These are phyloP conservation scores for Arctium minus DNA, from an alignment of 129 eudicot species.

Conservation along the genomic window DNA sequence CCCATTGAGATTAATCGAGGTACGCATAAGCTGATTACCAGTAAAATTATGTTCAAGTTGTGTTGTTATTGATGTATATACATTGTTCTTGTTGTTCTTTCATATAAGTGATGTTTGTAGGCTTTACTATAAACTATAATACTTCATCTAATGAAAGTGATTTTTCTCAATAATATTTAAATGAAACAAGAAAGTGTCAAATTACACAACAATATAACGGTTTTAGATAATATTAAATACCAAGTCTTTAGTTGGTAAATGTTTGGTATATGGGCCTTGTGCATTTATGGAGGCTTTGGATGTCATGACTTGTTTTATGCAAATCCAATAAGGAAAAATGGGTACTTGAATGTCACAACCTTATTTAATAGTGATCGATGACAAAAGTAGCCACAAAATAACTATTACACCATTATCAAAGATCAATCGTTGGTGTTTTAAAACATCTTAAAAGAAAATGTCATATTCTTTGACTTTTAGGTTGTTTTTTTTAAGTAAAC, in stretches of 20 bases:
- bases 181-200: neutral
- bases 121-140: too few relatives aligned
- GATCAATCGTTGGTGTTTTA: neutral
- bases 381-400: neutral
- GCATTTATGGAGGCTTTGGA: conserved; percentile 1
- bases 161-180: too few relatives aligned
- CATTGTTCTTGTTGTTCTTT: neutral
- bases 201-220: too few relatives aligned
- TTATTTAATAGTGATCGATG: neutral
- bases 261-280: neutral
- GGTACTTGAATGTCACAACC: neutral
- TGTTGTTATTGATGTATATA: neutral
- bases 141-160: too few relatives aligned
- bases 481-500: neutral
- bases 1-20: too few relatives aligned
- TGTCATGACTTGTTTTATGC: neutral
- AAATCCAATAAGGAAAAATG: neutral
- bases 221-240: neutral
- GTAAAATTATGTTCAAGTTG: neutral
- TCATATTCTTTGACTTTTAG: neutral
- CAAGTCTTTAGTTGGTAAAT: neutral
- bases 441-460: neutral
- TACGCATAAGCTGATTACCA: neutral
- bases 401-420: neutral
- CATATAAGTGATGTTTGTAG: neutral